A percentile compares a stretch with the other conserved stretches of the same genome.
Conservation (phyloP, 345 rosid species). For the Rhodamnia rubescens region DNA sequence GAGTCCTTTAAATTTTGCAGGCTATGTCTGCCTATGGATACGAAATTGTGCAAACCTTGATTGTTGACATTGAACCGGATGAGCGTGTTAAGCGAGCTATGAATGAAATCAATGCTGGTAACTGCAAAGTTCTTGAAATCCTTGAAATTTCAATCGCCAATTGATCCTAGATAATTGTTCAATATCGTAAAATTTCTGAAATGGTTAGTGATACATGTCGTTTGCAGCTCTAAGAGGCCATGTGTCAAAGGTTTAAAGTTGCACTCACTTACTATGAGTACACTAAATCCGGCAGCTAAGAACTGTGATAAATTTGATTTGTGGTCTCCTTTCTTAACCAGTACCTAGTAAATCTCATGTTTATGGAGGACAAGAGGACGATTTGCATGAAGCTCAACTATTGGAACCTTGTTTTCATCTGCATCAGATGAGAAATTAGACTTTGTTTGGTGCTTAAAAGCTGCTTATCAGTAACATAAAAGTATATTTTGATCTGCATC, state of each 20-base stretch:
- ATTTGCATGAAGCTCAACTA: background rate
- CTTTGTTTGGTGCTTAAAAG: background rate
- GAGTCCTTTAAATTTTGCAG: background rate
- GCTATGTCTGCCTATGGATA: slow-evolving; percentile 17
- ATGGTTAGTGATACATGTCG: background rate
- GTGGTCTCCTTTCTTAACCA: background rate
- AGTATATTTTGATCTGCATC: background rate
- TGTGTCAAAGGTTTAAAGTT: background rate
- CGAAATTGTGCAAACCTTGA: slow-evolving; percentile 16
- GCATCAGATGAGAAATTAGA: background rate
- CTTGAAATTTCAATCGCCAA: background rate
- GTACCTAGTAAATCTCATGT: background rate
- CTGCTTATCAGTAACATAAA: background rate
- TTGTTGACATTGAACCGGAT: slow-evolving; percentile 16
- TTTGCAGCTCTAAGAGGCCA: background rate
- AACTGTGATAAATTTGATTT: too few relatives aligned
- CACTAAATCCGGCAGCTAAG: background rate
- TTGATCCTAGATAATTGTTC: background rate
- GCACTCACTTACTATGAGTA: background rate
- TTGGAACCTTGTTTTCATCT: background rate
- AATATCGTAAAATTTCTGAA: background rate
- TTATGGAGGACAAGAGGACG: background rate
- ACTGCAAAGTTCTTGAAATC: background rate
- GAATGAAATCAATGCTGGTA: slow-evolving; percentile 20
- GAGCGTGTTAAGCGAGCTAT: slow-evolving; percentile 19